Conservation (phyloP, 1,284 basidiomycete species). For the Lentinula novae-zelandiae region DNA sequence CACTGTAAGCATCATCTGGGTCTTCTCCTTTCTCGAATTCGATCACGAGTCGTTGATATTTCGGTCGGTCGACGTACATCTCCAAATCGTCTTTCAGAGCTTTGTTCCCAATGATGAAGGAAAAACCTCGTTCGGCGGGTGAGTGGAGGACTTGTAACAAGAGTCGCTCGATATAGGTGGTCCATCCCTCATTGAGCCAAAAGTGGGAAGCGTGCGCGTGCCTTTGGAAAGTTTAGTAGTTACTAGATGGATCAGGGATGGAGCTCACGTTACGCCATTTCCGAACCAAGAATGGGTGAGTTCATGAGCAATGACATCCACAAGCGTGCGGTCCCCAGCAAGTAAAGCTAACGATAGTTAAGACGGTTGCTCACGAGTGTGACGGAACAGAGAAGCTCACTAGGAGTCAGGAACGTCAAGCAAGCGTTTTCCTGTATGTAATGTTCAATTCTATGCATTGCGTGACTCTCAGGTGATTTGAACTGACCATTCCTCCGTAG, state of each 20-base stretch:
- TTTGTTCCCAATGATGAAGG: constrained; percentile 75
- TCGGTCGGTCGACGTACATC: constrained; percentile 54
- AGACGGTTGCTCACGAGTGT: background rate
- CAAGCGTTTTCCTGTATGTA: constrained; percentile 73
- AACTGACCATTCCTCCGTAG: constrained; percentile 79
- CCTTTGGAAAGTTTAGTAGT: constrained; percentile 27
- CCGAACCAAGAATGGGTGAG: constrained; percentile 84
- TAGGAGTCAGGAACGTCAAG: constrained; percentile 85
- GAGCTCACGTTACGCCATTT: constrained; percentile 73
- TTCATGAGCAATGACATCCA: constrained; percentile 85
- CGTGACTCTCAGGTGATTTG: background rate
- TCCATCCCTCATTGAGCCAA: constrained; percentile 95
- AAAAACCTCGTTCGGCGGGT: constrained; percentile 79
- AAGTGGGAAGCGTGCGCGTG: constrained; percentile 75
- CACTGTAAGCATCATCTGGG: constrained; percentile 79
- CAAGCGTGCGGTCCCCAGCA: constrained; percentile 80
- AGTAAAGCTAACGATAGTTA: constrained; percentile 52
- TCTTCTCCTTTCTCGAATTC: constrained; percentile 84
- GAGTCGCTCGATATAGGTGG: constrained; percentile 90
- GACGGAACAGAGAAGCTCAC: constrained; percentile 34
- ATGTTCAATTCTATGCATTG: background rate
- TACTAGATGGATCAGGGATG: background rate
- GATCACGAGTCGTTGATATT: constrained; percentile 85
- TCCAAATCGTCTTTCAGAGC: constrained; percentile 71
- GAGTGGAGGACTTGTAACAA: constrained; percentile 74